Evolutionary conservation across 2,329 filamentous ascomycete species (phyloP), one percentile per base, ranked within the genome.

Genomic region (Cladophialophora exuberans): DNA sequence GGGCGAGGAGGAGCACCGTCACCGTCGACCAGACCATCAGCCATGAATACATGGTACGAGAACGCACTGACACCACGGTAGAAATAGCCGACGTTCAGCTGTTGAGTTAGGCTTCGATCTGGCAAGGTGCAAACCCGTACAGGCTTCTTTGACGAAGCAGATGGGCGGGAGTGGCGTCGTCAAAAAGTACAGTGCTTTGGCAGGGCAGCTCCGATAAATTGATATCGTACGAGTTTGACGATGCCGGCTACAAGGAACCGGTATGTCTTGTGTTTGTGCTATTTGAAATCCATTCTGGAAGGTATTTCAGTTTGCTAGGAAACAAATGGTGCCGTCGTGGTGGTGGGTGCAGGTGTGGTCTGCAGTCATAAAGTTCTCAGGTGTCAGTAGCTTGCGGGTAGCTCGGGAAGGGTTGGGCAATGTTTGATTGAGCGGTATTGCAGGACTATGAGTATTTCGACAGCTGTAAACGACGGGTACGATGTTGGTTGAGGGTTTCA

Each of bases 31-130:
- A 61, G 22, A 42, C 17, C 9, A 38, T 47, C 30, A 57, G 28
- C 49, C 52, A 52, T 9, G 53, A 54, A 6, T 18, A 47, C 18
- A 39, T 26, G 22, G 46, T 15, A 11, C 35, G 49, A 39, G 30
- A 28, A 28, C 22, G 52, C 33, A 44, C 47, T 42, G 43, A 42
- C 38, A 39, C 53, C 59, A 61, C 59, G 41, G 43, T 58, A 22
- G 41, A 38, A 43, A 15, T 44, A 43, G 22, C 45, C 41, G 36
- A 46, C 30, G 22, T 42, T 45, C 45, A 41, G 49, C 52, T 52
- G 38, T 25, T 23, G 13, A 36, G 45, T n/a, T 26, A 13, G 26
- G 50, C 30, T 17, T 33, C 35, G 39, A 9, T 46, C 20, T 28
- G 28, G 13, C 4, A 6, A 26, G 38, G 31, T 31, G 23, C 18